These are phyloP conservation scores for Dioscorea zingiberensis DNA, from an alignment of 106 monocot species.

Conservation along the genomic window DNA sequence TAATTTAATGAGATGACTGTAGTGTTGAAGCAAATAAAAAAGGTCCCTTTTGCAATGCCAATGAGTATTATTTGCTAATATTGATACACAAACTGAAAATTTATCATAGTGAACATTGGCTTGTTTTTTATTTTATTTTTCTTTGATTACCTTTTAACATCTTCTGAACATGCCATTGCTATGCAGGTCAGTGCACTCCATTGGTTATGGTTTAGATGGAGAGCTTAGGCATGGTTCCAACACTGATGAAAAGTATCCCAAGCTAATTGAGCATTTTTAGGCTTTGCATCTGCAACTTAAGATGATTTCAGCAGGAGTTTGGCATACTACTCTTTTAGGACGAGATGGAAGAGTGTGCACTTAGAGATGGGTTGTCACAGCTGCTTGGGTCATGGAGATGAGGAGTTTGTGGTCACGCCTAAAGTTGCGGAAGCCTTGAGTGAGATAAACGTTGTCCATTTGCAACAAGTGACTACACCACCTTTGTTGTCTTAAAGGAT, in stretches of 20 bases:
- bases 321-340: slow-evolving; percentile 95
- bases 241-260: slow-evolving; percentile 78
- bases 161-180: too few species aligned
- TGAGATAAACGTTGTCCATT: slow-evolving; percentile 64
- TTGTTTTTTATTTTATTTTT: too few species aligned
- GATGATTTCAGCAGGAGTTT: slow-evolving; percentile 90
- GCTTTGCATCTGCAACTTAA: slow-evolving; percentile 67
- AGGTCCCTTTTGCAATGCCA: too few species aligned
- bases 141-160: too few species aligned
- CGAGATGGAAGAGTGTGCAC: slow-evolving; percentile 91
- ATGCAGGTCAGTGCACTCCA: slow-evolving; percentile 89
- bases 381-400: slow-evolving; percentile 93
- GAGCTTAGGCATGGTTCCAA: slow-evolving; percentile 92
- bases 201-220: slow-evolving; percentile 94
- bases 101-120: too few species aligned
- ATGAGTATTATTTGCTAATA: too few species aligned
- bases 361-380: slow-evolving; percentile 97
- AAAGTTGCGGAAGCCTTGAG: slow-evolving; percentile 75
- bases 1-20: too few species aligned
- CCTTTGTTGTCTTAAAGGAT: too few species aligned
- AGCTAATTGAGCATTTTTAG: slow-evolving; percentile 71
- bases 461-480: too few species aligned
- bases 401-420: slow-evolving; percentile 75
- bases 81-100: too few species aligned
- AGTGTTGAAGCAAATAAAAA: too few species aligned